Conservation (phyloP, 306 rosid species). For the Nissolia schottii region DNA sequence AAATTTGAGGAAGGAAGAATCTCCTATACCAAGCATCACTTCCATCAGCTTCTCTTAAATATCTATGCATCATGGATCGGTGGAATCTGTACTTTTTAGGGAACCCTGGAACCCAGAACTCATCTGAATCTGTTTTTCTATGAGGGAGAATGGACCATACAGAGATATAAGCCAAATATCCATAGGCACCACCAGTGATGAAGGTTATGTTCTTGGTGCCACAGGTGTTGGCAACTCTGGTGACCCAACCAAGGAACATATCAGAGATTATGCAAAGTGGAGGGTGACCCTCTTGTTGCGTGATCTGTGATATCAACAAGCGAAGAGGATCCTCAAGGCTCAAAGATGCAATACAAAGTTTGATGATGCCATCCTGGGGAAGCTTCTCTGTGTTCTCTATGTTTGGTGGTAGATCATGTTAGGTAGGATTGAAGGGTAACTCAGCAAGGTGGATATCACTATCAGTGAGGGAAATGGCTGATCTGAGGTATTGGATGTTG, state of each 20-base stretch:
- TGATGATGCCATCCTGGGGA: slow-evolving; percentile 7
- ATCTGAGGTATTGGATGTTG: slow-evolving; percentile 54
- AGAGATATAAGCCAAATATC: slow-evolving; percentile 54
- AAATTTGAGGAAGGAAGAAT: too few species aligned
- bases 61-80: too few species aligned
- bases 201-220: slow-evolving; percentile 35
- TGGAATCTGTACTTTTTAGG: too few species aligned
- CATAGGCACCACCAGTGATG: slow-evolving; percentile 69
- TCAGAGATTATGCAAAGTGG: slow-evolving; percentile 41
- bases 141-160: slow-evolving; percentile 64
- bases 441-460: slow-evolving; percentile 37
- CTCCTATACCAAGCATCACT: too few species aligned
- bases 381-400: slow-evolving; percentile 62
- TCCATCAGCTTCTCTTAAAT: too few species aligned
- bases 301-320: slow-evolving; percentile 28
- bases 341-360: slow-evolving; percentile 34
- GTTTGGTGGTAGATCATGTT: slow-evolving; percentile 46
- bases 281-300: slow-evolving; percentile 39
- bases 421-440: slow-evolving; percentile 36
- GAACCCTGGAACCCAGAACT: slow-evolving; percentile 50
- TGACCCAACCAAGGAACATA: slow-evolving; percentile 57
- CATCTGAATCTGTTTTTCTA: slow-evolving; percentile 34
- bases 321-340: slow-evolving; percentile 48
- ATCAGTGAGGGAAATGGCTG: slow-evolving; percentile 27
- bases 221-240: slow-evolving; percentile 37